phyloP scores from a whole-genome alignment of 2,329 filamentous ascomycete species.

The Xylariaceae sp. region DNA sequence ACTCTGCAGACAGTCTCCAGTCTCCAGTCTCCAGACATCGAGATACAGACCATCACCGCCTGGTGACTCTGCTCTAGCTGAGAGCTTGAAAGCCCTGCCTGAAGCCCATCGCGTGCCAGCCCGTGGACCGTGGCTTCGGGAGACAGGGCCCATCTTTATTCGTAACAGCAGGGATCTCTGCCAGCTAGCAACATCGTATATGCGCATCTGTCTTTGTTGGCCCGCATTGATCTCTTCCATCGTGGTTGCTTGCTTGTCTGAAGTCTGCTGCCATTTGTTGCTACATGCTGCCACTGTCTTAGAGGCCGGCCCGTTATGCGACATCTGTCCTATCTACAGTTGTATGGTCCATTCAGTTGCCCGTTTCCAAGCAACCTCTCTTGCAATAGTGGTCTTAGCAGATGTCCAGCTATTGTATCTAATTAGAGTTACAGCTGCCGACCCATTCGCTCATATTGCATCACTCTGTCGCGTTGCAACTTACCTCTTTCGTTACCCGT shows the following conservation, averaged over 20 bases:
- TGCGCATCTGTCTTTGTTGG: constrained; percentile 10
- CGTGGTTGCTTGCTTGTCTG: not conserved
- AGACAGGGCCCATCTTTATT: constrained; percentile 6
- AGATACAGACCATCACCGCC: not conserved
- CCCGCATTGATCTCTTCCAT: constrained; percentile 6
- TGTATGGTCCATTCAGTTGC: not conserved
- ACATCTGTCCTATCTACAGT: not conserved
- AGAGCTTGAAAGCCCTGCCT: not conserved
- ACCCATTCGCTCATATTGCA: constrained; percentile 26
- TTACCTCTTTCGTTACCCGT: constrained; percentile 17
- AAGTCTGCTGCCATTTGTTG: not conserved
- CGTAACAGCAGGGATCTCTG: constrained; percentile 12
- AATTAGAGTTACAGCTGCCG: constrained; percentile 13
- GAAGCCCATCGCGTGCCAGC: constrained; percentile 7
- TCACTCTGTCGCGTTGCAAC: constrained; percentile 27
- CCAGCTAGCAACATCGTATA: constrained; percentile 13
- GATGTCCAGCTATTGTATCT: not conserved
- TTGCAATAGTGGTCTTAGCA: not conserved
- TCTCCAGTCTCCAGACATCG: too few relatives aligned
- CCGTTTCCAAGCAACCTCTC: not conserved
- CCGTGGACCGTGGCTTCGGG: constrained; percentile 13
- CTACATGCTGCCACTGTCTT: not conserved
- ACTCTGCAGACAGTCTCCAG: too few relatives aligned
- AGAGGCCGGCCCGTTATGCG: not conserved
- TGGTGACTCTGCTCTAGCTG: too few relatives aligned